These are phyloP conservation scores for Dactylonectria macrodidyma DNA, from an alignment of 2,329 filamentous ascomycete genomes.

Conservation along the genomic window DNA sequence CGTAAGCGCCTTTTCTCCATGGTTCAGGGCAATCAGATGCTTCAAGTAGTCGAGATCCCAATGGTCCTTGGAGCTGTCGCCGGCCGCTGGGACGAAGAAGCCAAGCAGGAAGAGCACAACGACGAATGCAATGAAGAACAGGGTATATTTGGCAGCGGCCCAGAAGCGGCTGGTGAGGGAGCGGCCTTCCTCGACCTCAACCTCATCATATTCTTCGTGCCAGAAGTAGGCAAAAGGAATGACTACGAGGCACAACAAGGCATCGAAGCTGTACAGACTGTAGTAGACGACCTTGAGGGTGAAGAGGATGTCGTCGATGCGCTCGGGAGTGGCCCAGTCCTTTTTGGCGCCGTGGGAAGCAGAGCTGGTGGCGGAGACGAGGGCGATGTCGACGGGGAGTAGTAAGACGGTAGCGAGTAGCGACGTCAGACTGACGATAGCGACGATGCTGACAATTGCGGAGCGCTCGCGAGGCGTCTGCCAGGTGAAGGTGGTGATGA, in stretches of 20 bases:
- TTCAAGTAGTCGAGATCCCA: conserved; percentile 94
- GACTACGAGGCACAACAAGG: conserved; percentile 87
- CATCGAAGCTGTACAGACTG: conserved; percentile 90
- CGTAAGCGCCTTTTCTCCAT: conserved; percentile 91
- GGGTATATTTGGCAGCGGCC: conserved; percentile 92
- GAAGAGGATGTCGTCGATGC: conserved; percentile 82
- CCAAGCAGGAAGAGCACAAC: conserved; percentile 90
- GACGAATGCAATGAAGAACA: conserved; percentile 85
- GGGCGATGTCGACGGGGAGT: conserved; percentile 93
- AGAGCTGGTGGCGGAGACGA: conserved; percentile 90
- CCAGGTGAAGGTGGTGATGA: conserved; percentile 92
- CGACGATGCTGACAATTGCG: conserved; percentile 83
- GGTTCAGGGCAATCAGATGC: conserved; percentile 81
- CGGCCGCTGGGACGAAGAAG: conserved; percentile 91
- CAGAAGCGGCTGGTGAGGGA: conserved; percentile 80
- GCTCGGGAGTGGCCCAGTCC: conserved; percentile 91
- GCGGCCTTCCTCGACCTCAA: conserved; percentile 85
- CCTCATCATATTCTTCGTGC: conserved; percentile 97
- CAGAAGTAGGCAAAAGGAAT: conserved; percentile 98
- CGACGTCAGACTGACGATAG: conserved; percentile 88
- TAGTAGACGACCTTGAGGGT: conserved; percentile 94
- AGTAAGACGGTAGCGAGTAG: conserved; percentile 93
- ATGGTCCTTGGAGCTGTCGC: conserved; percentile 74
- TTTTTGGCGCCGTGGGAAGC: conserved; percentile 86
- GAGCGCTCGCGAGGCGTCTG: conserved; percentile 91